Base-by-base conservation (phyloP, 2,329 filamentous ascomycete genomes). In the Meredithiella fracta region DNA sequence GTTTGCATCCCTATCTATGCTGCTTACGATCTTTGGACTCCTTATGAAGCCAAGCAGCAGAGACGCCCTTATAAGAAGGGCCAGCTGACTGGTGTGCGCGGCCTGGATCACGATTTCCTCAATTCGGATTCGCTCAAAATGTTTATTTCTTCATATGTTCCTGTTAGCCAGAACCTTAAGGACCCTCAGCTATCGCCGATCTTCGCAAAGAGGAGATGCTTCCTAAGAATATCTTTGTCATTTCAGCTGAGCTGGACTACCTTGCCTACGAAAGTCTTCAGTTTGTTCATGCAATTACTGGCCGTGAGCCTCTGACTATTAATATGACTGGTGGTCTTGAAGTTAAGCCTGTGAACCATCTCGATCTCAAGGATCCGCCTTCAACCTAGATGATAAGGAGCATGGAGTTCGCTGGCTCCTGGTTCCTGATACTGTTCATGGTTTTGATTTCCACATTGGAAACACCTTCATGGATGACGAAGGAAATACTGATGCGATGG, bases 1-100 rank as follows among this genome's bases (percentile, higher is more conserved):
- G 73, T 69, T 0, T 65, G 69, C 0, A 62, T 75, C 6, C 64
- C 70, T 2, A 64, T 73, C 47, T 77, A 74, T 59, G 67, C 71
- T 1, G 62, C 68, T 4, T 62, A 67, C 20, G 69, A 71, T 58
- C 66, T 67, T 34, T 63, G 63, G 1, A 61, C 64, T 47, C n/a
- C 60, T 15, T 58, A 61, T 25, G 55, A 63, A 53, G 60, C 62
- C 40, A 63, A 65, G 56, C 57, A 57, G 51, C 47, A 60, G 53
- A 59, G 58, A 2, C 56, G 66, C 8, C 62, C 62, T 5, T 67
- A 64, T 56, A 65, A 65, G 53, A 23, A 53, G 3, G 61, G 60
- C 7, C 47, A 59, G 17, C 47, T 63, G 17, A 38, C 53, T 1
- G 62, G 62, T 3, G 40, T 61, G 29, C 59, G 62, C 20, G 62